Conservation (phyloP, 345 rosid genomes). For the Corchorus capsularis region DNA sequence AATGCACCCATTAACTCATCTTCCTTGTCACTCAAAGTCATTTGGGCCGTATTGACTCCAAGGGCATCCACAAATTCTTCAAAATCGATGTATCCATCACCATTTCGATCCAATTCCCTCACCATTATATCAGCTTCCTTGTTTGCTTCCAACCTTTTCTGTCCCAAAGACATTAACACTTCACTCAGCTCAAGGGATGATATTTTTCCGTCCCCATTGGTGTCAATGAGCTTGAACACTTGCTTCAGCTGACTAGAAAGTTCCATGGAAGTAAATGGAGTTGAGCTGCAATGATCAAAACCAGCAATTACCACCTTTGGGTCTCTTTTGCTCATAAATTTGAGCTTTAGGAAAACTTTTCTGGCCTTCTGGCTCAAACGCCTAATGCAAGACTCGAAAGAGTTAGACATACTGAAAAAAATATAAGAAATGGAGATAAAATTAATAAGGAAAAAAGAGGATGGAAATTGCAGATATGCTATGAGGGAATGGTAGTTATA, state of each 20-base stretch:
- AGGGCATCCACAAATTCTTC: slow-evolving; percentile 36
- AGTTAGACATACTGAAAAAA: background rate
- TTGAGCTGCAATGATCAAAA: slow-evolving; percentile 18
- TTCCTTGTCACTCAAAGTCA: slow-evolving; percentile 2
- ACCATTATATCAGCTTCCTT: slow-evolving; percentile 43
- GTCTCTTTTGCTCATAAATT: background rate
- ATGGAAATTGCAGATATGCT: background rate
- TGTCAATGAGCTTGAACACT: slow-evolving; percentile 44
- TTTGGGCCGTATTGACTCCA: background rate
- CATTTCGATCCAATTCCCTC: slow-evolving; percentile 38
- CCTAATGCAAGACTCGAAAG: background rate
- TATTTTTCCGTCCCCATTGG: slow-evolving; percentile 50
- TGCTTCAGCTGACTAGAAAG: slow-evolving; percentile 36
- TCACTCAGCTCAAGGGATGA: slow-evolving; percentile 40
- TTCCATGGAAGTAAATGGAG: slow-evolving; percentile 33
- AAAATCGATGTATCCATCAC: slow-evolving; percentile 48
- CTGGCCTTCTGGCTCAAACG: background rate
- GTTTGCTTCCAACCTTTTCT: slow-evolving; percentile 26
- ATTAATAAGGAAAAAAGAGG: background rate
- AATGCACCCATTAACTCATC: slow-evolving; percentile 45
- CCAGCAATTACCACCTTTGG: background rate
- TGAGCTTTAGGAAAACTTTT: background rate
- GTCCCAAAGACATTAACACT: slow-evolving; percentile 35
- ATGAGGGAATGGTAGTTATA: background rate
- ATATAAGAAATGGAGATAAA: background rate